Conservation (phyloP, 805 yeast genomes). For the Myxozyma geophila region DNA sequence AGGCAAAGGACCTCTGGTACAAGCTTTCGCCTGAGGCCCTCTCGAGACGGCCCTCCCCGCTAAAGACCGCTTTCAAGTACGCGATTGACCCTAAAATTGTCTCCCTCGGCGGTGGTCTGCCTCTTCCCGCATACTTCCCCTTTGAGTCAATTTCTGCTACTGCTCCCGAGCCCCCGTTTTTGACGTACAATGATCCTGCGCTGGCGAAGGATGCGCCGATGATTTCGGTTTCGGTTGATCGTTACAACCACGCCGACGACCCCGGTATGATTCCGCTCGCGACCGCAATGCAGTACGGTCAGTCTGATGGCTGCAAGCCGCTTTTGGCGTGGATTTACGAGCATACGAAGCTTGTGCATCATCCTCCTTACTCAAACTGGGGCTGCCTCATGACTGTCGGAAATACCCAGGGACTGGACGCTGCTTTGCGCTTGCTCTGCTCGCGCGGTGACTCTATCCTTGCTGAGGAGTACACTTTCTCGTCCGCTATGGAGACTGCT, state of each 20-base stretch:
- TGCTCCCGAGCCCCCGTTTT: constrained; percentile 78
- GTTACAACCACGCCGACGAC: constrained; percentile 50
- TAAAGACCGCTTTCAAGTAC: constrained; percentile 84
- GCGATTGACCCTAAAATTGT: constrained; percentile 73
- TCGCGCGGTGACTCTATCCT: constrained; percentile 68
- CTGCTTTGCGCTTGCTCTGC: constrained; percentile 75
- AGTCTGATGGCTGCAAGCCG: constrained; percentile 79
- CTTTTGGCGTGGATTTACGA: constrained; percentile 68
- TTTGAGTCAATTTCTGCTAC: constrained; percentile 74
- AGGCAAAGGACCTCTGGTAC: constrained; percentile 74
- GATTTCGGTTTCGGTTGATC: constrained; percentile 46
- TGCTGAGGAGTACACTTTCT: constrained; percentile 76
- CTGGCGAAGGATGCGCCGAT: constrained; percentile 36
- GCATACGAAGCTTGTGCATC: constrained; percentile 57
- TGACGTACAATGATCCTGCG: constrained; percentile 60
- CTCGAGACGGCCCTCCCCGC: constrained; percentile 74
- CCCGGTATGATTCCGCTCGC: constrained; percentile 71
- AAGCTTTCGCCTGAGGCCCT: constrained; percentile 77
- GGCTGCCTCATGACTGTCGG: constrained; percentile 72
- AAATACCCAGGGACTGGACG: constrained; percentile 89
- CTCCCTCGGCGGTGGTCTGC: constrained; percentile 95
- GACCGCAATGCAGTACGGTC: constrained; percentile 90
- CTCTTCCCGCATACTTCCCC: constrained; percentile 89
- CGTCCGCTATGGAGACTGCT: constrained; percentile 74
- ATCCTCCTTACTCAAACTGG: constrained; percentile 69